Conservation (phyloP, 2,329 filamentous ascomycete genomes). For the Fusarium poae region DNA sequence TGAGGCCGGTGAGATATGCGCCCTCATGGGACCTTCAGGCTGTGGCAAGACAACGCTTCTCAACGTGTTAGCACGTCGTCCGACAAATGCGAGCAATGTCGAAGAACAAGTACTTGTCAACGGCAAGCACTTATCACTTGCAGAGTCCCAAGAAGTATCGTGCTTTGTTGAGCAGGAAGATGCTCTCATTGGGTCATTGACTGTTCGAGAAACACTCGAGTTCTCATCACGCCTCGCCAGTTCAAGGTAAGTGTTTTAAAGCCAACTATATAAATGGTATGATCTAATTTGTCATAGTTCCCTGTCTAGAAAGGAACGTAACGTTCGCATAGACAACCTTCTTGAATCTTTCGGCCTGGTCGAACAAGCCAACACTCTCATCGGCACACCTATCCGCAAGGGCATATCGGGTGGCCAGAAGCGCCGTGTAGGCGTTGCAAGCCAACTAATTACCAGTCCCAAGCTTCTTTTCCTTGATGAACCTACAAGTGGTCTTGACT, state of each 20-base stretch:
- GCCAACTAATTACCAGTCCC: slow-evolving; percentile 83
- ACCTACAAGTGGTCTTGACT: slow-evolving; percentile 86
- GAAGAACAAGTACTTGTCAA: slow-evolving; percentile 68
- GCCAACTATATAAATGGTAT: not conserved
- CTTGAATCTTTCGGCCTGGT: slow-evolving; percentile 80
- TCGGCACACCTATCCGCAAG: slow-evolving; percentile 86
- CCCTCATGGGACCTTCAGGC: slow-evolving; percentile 82
- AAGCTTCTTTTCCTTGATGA: slow-evolving; percentile 87
- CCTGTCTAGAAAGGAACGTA: slow-evolving; percentile 66
- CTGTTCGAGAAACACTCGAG: slow-evolving; percentile 81
- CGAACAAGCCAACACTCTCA: slow-evolving; percentile 75
- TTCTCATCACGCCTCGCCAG: slow-evolving; percentile 80
- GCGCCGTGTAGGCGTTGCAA: slow-evolving; percentile 81
- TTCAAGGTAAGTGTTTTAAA: slow-evolving; percentile 58
- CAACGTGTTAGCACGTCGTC: slow-evolving; percentile 77
- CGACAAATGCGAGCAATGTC: slow-evolving; percentile 58
- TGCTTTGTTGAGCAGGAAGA: slow-evolving; percentile 92
- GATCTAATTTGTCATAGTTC: slow-evolving; percentile 44
- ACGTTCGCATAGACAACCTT: slow-evolving; percentile 73
- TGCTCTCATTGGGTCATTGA: slow-evolving; percentile 83
- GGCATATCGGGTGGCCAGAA: slow-evolving; percentile 90
- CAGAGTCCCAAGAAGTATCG: slow-evolving; percentile 73
- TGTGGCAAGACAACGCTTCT: slow-evolving; percentile 87
- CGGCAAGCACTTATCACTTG: slow-evolving; percentile 65
- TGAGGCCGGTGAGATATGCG: slow-evolving; percentile 78